phyloP scores from a whole-genome alignment of 768 basidiomycete species.

The Collybiopsis luxurians region DNA sequence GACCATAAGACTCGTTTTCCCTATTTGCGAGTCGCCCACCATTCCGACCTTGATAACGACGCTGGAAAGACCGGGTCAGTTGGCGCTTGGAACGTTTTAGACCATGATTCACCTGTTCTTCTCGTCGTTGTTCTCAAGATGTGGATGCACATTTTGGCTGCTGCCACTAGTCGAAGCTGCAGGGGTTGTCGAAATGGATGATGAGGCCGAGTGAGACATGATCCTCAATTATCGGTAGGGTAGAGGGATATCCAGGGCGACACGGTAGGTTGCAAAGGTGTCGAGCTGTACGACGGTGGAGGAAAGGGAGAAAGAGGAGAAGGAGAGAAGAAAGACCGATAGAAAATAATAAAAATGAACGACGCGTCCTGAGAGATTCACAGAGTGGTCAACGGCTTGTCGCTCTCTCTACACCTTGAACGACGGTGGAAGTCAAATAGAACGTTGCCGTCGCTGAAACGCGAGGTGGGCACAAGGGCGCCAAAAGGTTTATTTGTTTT shows the following conservation, averaged over 20 bases:
- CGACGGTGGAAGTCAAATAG: not conserved
- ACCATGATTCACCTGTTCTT: conserved; percentile 56
- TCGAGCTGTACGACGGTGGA: conserved; percentile 3
- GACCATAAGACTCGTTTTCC: conserved; percentile 99
- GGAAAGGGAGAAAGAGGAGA: conserved; percentile 2
- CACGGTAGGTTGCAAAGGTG: not conserved
- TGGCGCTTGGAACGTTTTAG: conserved; percentile 4
- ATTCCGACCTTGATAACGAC: conserved; percentile 99
- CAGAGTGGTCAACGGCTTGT: conserved; percentile 2
- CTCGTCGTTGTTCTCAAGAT: conserved; percentile 64
- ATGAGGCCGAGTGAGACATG: conserved; percentile 51
- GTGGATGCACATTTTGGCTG: conserved; percentile 47
- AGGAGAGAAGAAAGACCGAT: conserved; percentile 4
- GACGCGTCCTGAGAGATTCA: conserved; percentile 9
- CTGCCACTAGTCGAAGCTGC: conserved; percentile 42
- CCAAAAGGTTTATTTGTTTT: not conserved
- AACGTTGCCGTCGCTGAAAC: conserved; percentile 6
- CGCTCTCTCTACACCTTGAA: conserved; percentile 3
- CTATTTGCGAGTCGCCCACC: conserved; percentile 99
- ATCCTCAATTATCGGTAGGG: conserved; percentile 12
- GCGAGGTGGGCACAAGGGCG: conserved; percentile 3
- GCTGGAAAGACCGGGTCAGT: conserved; percentile 35
- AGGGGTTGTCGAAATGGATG: conserved; percentile 44
- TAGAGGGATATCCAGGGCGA: conserved; percentile 9
- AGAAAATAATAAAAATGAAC: conserved; percentile 3